Evolutionary conservation across 768 basidiomycete genomes (phyloP).

Genomic region (Leccinum uliginosum): DNA sequence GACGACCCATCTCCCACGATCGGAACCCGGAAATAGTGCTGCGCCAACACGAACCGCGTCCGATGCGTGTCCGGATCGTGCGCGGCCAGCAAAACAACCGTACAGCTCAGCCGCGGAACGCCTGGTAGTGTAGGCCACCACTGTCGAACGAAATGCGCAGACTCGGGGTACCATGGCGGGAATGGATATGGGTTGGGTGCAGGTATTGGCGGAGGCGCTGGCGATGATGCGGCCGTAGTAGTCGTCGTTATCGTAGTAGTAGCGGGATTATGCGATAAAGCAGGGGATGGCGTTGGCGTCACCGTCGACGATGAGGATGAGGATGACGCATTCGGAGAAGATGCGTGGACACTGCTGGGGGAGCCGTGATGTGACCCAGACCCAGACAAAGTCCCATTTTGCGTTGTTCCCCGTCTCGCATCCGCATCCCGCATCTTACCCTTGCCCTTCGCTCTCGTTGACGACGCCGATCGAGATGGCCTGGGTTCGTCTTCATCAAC

Average conservation of each 20-base stretch:
- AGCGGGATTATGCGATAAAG: not conserved
- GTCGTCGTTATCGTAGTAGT: not conserved
- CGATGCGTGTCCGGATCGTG: constrained; percentile 59
- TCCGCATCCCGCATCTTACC: constrained; percentile 20
- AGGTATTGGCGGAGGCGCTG: constrained; percentile 1
- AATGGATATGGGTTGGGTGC: constrained; percentile 59
- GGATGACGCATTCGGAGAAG: not conserved
- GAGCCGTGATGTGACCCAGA: constrained; percentile 13
- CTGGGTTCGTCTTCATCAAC: constrained; percentile 9
- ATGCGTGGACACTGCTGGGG: not conserved
- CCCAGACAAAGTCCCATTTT: constrained; percentile 7
- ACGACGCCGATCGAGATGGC: not conserved
- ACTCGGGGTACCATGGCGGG: constrained; percentile 68
- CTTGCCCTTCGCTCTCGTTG: constrained; percentile 14
- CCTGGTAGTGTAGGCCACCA: constrained; percentile 72
- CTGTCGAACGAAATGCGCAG: constrained; percentile 73
- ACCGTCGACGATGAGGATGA: not conserved
- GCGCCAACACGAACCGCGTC: constrained; percentile 62
- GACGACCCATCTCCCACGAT: constrained; percentile 27
- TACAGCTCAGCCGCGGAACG: constrained; percentile 66
- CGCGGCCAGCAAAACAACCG: constrained; percentile 61
- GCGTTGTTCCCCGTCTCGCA: constrained; percentile 8
- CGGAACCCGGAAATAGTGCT: constrained; percentile 74
- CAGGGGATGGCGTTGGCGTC: constrained; percentile 10
- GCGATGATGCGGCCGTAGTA: not conserved